Conservation (phyloP, 2,329 filamentous ascomycete species). For the Juglanconis oblonga region DNA sequence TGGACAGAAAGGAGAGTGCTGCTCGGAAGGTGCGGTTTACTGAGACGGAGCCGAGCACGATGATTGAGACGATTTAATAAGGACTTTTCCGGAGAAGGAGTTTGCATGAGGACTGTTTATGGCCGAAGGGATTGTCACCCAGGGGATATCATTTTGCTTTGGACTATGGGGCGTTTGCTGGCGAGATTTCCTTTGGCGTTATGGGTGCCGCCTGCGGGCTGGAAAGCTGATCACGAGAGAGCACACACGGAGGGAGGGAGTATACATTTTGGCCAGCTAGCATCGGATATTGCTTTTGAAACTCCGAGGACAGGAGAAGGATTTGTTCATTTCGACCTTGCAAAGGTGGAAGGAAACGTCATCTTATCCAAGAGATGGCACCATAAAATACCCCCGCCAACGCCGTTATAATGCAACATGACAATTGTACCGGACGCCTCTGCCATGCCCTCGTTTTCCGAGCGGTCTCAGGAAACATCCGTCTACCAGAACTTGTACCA, state of each 20-base stretch:
- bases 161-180: not conserved
- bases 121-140: not conserved
- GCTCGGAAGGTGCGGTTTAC: constrained; percentile 38
- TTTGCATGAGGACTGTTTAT: not conserved
- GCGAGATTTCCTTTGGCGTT: not conserved
- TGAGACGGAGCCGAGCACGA: constrained; percentile 31
- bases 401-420: not conserved
- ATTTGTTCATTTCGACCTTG: not conserved
- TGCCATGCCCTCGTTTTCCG: not conserved
- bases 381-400: constrained; percentile 8
- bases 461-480: not conserved
- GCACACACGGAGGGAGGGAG: not conserved
- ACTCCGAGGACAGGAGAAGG: not conserved
- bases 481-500: constrained; percentile 59
- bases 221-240: not conserved
- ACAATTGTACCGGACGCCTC: not conserved
- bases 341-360: not conserved
- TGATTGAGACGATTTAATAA: constrained; percentile 16
- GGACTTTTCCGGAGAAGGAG: not conserved
- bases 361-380: not conserved
- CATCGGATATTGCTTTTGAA: not conserved
- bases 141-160: not conserved
- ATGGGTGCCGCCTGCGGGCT: not conserved
- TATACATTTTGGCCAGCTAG: not conserved
- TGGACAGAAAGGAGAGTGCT: constrained; percentile 26